Conservation (phyloP, 2,329 filamentous ascomycete species). For the Fusarium sp. region DNA sequence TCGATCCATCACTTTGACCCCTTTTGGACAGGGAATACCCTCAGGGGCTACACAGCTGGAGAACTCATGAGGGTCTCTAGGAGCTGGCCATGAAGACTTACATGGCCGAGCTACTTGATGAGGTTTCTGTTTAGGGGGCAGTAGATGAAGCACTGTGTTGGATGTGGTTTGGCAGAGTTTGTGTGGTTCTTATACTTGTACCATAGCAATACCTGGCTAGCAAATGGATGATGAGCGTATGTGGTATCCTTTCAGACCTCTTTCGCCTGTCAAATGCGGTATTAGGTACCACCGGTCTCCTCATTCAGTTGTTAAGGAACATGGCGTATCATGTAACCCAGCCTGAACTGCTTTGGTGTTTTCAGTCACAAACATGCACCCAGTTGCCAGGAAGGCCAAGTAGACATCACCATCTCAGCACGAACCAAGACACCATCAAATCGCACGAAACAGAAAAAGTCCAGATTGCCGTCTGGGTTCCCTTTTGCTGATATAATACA, state of each 20-base stretch:
- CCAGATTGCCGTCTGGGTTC: slow-evolving; percentile 42
- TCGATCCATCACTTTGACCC: neutral
- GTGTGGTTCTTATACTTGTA: neutral
- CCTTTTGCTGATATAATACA: slow-evolving; percentile 50
- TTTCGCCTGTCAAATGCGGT: neutral
- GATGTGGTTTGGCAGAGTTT: neutral
- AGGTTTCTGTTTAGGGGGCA: neutral
- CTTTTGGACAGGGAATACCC: neutral
- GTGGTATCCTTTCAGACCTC: neutral
- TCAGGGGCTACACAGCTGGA: neutral
- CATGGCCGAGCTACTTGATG: neutral
- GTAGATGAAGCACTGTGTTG: neutral
- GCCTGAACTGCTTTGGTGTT: neutral
- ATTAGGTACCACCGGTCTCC: too few species aligned
- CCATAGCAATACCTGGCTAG: neutral
- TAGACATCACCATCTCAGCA: neutral
- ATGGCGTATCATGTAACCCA: neutral
- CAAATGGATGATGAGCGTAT: neutral
- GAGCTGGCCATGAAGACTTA: neutral
- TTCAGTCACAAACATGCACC: neutral
- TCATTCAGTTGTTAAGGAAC: neutral
- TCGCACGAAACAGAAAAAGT: slow-evolving; percentile 39
- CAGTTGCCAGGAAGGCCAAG: neutral
- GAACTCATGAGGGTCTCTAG: neutral
- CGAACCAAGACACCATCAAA: neutral